Percentiles rank a stretch among this genome's conserved stretches.
Evolutionary conservation across 2,329 filamentous ascomycete species (phyloP).

Genomic region (Fusarium virguliforme): DNA sequence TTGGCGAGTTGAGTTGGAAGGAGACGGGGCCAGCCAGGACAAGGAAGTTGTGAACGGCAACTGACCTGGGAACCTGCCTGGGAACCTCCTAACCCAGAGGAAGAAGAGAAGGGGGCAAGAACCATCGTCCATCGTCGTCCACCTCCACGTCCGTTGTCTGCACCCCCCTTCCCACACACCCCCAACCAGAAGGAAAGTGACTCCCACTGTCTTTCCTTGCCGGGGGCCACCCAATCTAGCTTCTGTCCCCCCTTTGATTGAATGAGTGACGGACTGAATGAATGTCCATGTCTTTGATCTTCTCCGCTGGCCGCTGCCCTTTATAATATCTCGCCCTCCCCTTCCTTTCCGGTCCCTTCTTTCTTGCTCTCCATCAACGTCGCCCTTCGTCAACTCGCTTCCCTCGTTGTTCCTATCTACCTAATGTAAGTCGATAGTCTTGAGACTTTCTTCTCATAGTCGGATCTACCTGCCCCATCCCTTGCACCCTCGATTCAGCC

Average conservation of each 20-base stretch:
- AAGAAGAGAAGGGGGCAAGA: slow-evolving; percentile 23
- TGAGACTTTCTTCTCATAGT: slow-evolving; percentile 18
- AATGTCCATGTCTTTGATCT: slow-evolving; percentile 8
- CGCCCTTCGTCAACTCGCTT: slow-evolving; percentile 43
- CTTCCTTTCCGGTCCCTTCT: slow-evolving; percentile 23
- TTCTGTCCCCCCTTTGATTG: slow-evolving; percentile 33
- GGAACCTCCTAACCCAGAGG: slow-evolving; percentile 8
- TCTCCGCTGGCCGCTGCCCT: slow-evolving; percentile 33
- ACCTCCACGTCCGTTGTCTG: slow-evolving; percentile 6
- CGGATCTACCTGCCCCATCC: neutral
- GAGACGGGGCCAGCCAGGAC: slow-evolving; percentile 12
- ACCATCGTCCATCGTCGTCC: slow-evolving; percentile 16
- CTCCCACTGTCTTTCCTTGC: slow-evolving; percentile 11
- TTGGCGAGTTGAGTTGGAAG: slow-evolving; percentile 14
- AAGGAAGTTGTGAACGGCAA: slow-evolving; percentile 29
- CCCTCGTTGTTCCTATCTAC: slow-evolving; percentile 43
- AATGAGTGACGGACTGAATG: slow-evolving; percentile 17
- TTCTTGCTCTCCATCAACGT: slow-evolving; percentile 44
- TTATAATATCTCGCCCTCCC: slow-evolving; percentile 48
- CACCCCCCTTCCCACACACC: slow-evolving; percentile 11
- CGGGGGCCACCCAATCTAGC: slow-evolving; percentile 37
- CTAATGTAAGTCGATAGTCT: slow-evolving; percentile 44
- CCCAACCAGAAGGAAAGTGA: slow-evolving; percentile 14
- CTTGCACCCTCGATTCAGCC: slow-evolving; percentile 5
- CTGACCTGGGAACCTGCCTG: neutral